phyloP scores from a whole-genome alignment of 2,329 filamentous ascomycete genomes.

The Neurospora sp. region DNA sequence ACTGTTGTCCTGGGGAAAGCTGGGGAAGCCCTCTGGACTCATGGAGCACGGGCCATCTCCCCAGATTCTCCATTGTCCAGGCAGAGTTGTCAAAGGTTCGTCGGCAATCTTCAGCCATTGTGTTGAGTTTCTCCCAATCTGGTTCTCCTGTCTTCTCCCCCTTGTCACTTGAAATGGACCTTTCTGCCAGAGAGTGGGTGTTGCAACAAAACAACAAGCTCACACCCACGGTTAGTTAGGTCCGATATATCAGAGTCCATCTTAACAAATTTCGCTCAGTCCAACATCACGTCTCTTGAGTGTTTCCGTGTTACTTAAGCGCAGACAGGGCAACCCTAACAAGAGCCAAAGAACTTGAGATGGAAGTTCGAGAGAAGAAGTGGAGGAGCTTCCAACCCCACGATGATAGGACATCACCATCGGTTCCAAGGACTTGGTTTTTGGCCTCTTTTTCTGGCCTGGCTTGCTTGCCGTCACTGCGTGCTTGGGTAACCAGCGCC shows the following conservation, averaged over 20 bases:
- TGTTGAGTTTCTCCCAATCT: neutral
- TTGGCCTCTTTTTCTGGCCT: neutral
- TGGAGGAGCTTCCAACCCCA: neutral
- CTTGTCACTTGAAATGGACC: neutral
- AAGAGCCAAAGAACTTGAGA: neutral
- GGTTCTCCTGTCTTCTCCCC: neutral
- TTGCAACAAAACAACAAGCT: neutral
- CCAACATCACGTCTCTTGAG: neutral
- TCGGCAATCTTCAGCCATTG: neutral
- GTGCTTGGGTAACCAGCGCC: neutral
- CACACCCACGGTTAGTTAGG: neutral
- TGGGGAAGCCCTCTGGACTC: neutral
- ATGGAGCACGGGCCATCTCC: neutral
- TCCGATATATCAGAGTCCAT: neutral
- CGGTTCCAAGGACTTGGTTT: neutral
- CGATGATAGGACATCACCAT: neutral
- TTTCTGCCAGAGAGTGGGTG: neutral
- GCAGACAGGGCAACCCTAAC: neutral
- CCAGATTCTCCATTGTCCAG: neutral
- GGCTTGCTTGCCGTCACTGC: neutral
- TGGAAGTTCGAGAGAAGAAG: neutral
- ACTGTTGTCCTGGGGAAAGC: neutral
- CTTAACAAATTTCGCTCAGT: neutral
- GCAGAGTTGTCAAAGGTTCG: neutral
- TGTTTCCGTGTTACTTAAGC: neutral